Conservation (phyloP, 2,329 filamentous ascomycete species). For the Amauroascus verrucosus region DNA sequence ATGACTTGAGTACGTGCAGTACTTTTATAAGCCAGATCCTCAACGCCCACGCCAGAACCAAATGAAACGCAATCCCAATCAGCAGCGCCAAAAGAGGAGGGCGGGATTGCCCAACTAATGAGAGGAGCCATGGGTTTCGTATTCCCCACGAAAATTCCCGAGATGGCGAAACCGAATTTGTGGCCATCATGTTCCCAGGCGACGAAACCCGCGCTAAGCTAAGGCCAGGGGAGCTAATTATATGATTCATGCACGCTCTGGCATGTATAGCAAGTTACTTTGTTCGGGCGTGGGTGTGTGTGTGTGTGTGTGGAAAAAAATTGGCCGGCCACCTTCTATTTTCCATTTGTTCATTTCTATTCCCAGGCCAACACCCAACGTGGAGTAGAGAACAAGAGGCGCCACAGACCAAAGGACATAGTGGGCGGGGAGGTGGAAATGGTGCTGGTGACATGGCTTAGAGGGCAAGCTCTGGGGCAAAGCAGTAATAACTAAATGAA, state of each 20-base stretch:
- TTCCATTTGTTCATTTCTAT: background rate
- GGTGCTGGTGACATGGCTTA: background rate
- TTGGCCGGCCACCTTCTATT: background rate
- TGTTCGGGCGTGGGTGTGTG: no score
- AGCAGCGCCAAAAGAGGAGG: background rate
- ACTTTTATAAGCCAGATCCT: background rate
- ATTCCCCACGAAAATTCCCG: slow-evolving; percentile 9
- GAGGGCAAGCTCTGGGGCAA: background rate
- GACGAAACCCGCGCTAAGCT: background rate
- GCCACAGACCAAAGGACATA: background rate
- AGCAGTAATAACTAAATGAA: background rate
- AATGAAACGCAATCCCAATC: background rate
- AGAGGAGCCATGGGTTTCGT: slow-evolving; percentile 4
- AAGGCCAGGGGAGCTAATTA: background rate
- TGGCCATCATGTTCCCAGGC: background rate
- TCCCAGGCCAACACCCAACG: background rate
- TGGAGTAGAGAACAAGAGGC: background rate
- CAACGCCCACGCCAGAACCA: background rate
- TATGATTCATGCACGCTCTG: background rate
- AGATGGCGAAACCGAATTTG: slow-evolving; percentile 7
- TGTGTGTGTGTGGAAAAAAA: no score
- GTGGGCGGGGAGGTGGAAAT: no score
- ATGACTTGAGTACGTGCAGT: background rate
- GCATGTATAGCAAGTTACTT: no score
- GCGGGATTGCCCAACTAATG: slow-evolving; percentile 5